Evolutionary conservation across 116 monocot genomes (phyloP).

Genomic region (Posidonia oceanica): DNA sequence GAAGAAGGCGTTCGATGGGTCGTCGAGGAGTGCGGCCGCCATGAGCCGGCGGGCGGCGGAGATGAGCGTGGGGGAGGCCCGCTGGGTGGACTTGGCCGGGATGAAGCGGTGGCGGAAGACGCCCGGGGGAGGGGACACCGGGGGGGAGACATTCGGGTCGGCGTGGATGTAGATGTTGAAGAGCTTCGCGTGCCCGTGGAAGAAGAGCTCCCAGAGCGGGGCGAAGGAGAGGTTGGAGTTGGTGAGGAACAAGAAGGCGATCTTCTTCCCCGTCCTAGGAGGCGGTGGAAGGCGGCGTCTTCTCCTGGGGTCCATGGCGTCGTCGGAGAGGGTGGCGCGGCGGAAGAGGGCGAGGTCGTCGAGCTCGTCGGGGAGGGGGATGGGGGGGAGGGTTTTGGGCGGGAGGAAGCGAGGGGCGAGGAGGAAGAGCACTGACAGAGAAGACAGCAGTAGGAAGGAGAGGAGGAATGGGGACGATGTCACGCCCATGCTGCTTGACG

Average conservation of each 20-base stretch:
- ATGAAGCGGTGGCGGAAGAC: conserved; percentile 52
- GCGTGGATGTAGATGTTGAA: conserved; percentile 79
- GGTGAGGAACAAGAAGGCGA: conserved; percentile 88
- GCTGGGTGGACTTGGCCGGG: conserved; percentile 54
- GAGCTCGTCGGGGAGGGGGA: conserved; percentile 60
- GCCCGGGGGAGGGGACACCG: conserved; percentile 20
- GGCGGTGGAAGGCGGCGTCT: conserved; percentile 12
- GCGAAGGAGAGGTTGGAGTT: conserved; percentile 70
- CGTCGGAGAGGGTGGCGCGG: conserved; percentile 55
- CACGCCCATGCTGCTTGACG: neutral
- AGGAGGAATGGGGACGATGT: conserved; percentile 19
- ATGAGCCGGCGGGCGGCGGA: conserved; percentile 89
- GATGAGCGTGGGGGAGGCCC: conserved; percentile 82
- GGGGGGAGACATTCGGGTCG: conserved; percentile 34
- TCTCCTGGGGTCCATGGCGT: neutral
- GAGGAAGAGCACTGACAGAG: conserved; percentile 45
- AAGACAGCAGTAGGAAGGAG: conserved; percentile 25
- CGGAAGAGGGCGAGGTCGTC: conserved; percentile 95
- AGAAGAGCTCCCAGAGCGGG: conserved; percentile 81
- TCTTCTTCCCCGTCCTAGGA: conserved; percentile 25
- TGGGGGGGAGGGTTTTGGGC: conserved; percentile 60
- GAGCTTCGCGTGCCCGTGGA: conserved; percentile 18
- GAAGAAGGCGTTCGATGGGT: conserved; percentile 77
- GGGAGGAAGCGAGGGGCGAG: conserved; percentile 50
- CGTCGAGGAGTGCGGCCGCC: conserved; percentile 73